Evolutionary conservation across 768 basidiomycete species (phyloP).

Genomic region (Leccinum fibrillosum): DNA sequence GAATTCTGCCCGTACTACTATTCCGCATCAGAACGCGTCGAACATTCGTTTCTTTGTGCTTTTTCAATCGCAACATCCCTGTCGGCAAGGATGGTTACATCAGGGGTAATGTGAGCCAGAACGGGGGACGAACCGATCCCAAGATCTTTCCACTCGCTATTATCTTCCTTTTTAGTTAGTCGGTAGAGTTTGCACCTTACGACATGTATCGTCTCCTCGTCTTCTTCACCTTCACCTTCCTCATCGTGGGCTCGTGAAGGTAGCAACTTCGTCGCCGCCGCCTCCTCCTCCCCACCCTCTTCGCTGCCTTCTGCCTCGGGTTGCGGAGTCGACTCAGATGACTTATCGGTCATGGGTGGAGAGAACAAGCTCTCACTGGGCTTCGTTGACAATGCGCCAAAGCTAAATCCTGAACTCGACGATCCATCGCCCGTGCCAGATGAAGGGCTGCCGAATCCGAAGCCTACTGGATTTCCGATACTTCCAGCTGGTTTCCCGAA

Average conservation of each 20-base stretch:
- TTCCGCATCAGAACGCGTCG: slow-evolving; percentile 70
- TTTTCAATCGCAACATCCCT: slow-evolving; percentile 74
- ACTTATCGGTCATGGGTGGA: slow-evolving; percentile 27
- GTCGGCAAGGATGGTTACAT: neutral
- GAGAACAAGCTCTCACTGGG: slow-evolving; percentile 24
- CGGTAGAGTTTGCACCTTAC: slow-evolving; percentile 62
- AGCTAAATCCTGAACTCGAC: slow-evolving; percentile 21
- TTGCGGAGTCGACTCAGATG: slow-evolving; percentile 30
- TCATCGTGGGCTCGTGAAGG: slow-evolving; percentile 47
- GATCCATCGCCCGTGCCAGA: slow-evolving; percentile 18
- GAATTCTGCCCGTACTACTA: slow-evolving; percentile 70
- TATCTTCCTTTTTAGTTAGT: slow-evolving; percentile 48
- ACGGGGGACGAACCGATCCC: slow-evolving; percentile 55
- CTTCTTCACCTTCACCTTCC: slow-evolving; percentile 80
- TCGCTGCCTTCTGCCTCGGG: slow-evolving; percentile 22
- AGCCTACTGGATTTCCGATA: slow-evolving; percentile 64
- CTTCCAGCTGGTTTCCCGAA: slow-evolving; percentile 41
- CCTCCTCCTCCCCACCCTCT: slow-evolving; percentile 32
- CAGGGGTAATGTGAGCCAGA: neutral
- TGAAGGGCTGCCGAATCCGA: slow-evolving; percentile 38
- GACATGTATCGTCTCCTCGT: slow-evolving; percentile 63
- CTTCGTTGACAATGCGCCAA: slow-evolving; percentile 23
- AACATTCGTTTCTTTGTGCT: slow-evolving; percentile 57
- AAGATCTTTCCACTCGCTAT: slow-evolving; percentile 57
- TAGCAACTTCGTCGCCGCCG: slow-evolving; percentile 9